These are phyloP conservation scores for Neofusicoccum umdonicola DNA, from an alignment of 2,329 filamentous ascomycete species.

Conservation along the genomic window DNA sequence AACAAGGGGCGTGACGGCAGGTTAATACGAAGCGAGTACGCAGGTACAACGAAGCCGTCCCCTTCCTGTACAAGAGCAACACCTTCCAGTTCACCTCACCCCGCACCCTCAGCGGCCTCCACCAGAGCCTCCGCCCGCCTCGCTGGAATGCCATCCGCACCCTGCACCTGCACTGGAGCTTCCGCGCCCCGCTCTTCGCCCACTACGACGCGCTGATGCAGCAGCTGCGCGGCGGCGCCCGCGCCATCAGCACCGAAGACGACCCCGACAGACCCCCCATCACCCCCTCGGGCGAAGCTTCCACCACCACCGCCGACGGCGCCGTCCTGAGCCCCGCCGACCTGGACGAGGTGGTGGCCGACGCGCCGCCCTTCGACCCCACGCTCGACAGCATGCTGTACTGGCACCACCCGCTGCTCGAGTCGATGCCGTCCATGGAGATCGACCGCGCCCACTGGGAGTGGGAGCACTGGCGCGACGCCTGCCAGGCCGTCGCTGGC, in stretches of 20 bases:
- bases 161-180: slow-evolving; percentile 15
- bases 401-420: slow-evolving; percentile 11
- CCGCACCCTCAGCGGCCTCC: not conserved
- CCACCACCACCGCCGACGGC: not conserved
- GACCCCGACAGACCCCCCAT: not conserved
- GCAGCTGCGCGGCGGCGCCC: not conserved
- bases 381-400: slow-evolving; percentile 5
- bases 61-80: slow-evolving; percentile 14
- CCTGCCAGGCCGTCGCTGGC: not conserved
- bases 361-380: not conserved
- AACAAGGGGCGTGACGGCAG: not conserved
- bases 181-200: slow-evolving; percentile 9
- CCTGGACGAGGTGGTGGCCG: not conserved
- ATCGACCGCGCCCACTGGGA: slow-evolving; percentile 7
- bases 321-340: not conserved
- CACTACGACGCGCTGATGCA: not conserved
- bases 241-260: too few species aligned
- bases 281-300: too few species aligned
- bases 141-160: slow-evolving; percentile 14
- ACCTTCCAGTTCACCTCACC: slow-evolving; percentile 16
- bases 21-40: not conserved
- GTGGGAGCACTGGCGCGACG: slow-evolving; percentile 8
- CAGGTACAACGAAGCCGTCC: slow-evolving; percentile 16
- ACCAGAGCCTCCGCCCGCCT: not conserved
- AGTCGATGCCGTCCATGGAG: not conserved